Conservation (phyloP, 2,329 filamentous ascomycete genomes). For the Cladosporium austrohemisphaericum region DNA sequence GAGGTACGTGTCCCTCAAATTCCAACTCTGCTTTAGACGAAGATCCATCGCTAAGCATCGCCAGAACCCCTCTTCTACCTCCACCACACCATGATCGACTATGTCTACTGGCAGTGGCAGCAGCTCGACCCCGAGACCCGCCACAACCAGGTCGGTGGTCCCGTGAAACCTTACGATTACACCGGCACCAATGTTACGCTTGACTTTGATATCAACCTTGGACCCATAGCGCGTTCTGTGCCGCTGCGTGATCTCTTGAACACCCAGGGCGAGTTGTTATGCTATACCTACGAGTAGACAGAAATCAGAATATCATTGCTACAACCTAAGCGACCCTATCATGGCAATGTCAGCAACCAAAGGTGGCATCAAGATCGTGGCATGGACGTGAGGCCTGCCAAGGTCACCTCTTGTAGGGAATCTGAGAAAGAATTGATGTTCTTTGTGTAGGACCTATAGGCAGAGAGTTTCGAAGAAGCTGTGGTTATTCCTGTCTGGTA, state of each 20-base stretch:
- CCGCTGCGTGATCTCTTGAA: slow-evolving; percentile 23
- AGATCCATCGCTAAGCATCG: neutral
- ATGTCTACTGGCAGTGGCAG: slow-evolving; percentile 26
- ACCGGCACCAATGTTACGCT: neutral
- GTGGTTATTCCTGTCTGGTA: no score
- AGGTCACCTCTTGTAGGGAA: no score
- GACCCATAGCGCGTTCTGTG: slow-evolving; percentile 17
- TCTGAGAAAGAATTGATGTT: no score
- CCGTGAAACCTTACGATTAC: neutral
- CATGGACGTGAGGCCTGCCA: no score
- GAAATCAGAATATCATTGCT: no score
- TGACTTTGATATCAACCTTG: slow-evolving; percentile 20
- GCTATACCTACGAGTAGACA: slow-evolving; percentile 22
- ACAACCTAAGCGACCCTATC: no score
- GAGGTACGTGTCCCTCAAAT: slow-evolving; percentile 9
- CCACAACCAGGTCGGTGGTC: slow-evolving; percentile 14
- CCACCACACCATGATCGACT: slow-evolving; percentile 27
- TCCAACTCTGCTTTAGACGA: neutral
- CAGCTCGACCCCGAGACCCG: slow-evolving; percentile 17
- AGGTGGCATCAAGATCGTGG: no score
- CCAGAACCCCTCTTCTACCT: slow-evolving; percentile 27
- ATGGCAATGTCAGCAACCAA: neutral
- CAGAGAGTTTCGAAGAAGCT: no score
- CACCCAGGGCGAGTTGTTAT: slow-evolving; percentile 21
- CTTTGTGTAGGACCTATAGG: no score